Evolutionary conservation across 192 early-diverging fungal genomes (phyloP), one percentile per base, ranked within the genome.

Genomic region (Diversispora eburnea): DNA sequence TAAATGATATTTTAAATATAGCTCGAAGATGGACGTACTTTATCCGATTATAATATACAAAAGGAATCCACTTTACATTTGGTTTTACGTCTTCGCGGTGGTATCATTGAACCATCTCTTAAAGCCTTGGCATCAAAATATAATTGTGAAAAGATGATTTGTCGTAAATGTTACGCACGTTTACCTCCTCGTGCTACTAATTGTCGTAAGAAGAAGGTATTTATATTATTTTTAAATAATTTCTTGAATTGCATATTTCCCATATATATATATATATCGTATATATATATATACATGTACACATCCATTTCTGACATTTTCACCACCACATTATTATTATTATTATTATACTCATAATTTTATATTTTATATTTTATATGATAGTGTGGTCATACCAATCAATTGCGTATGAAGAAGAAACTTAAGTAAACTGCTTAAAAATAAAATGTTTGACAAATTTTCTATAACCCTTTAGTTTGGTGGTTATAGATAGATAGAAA

Each of bases 121-220:
- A 96, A 94, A 90, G 95, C 91, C 68, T 88, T 99, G 75, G 97
- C 97, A 77, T 95, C 93, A 85, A 98, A 96, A 89, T 99, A 93
- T 92, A 97, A 97, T 94, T 99, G 97, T 89, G 97, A 99, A 64
- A 99, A 98, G 94, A 94, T 94, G 93, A 93, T 99, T 79, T 99
- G 97, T 93, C 93, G 97, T 86, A 99, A 99, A 89, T 95, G 97
- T 89, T 99, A 99, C 87, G 98, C 98, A 78, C 94, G 96, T 83
- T 92, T 99, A 75, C 98, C 98, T 67, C 94, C 94, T 72, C 93
- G 96, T 85, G 98, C 98, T 77, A 98, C 95, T 85, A 99, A 99
- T 93, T 99, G 98, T 90, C 91, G 98, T 79, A 99, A 99, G 95
- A 97, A 94, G 91, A 99, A 99, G 72, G 72, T 73, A 52, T 67